Evolutionary conservation across 345 rosid genomes (phyloP), one percentile per base, ranked within the genome.

Genomic region (Camelina sativa): DNA sequence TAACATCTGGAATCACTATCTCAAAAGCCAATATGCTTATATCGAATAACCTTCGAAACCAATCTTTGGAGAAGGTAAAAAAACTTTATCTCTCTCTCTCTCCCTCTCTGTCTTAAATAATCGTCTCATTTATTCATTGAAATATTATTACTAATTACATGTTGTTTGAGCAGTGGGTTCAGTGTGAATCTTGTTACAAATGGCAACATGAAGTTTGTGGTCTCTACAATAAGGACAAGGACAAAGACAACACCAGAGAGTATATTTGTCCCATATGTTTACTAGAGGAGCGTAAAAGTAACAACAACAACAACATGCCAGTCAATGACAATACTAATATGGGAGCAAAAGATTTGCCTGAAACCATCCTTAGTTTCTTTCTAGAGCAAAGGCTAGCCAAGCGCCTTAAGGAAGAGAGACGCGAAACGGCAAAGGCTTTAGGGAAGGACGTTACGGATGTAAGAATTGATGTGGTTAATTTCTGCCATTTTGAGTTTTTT

Each of bases 181-280:
- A 62, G 43, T 88, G 92, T 69, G 84, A 74, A 69, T 80, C 77
- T 79, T 88, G 90, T 54, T 47, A 73, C 52, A 55, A 58, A 37
- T 86, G 88, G 92, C 92, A 88, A 74, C 92, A 88, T 73, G 85
- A 83, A 67, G 86, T 84, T 72, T 88, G 92, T 80, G 87, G 85
- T 66, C 86, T 88, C 16, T 86, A 79, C 73, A 88, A 88, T 81
- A 65, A 35, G 54, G 57, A 76, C 34, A 83, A 54, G 44, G 80
- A 88, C 71, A 13, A 3, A 50, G 30, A 83, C 64, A 81, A 80
- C 30, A 68, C 62, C 13, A 77, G 83, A 47, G 81, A 67, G 50
- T 83, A 84, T 58, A 17, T 80, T 11, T 88, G 90, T 76, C 90
- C 90, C 65, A 63, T 51, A 62, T 88, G 93, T 71, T 78, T 77